Evolutionary conservation across 805 yeast species (phyloP), one percentile per base, ranked within the genome.

Genomic region (Dipodascus geniculatus): DNA sequence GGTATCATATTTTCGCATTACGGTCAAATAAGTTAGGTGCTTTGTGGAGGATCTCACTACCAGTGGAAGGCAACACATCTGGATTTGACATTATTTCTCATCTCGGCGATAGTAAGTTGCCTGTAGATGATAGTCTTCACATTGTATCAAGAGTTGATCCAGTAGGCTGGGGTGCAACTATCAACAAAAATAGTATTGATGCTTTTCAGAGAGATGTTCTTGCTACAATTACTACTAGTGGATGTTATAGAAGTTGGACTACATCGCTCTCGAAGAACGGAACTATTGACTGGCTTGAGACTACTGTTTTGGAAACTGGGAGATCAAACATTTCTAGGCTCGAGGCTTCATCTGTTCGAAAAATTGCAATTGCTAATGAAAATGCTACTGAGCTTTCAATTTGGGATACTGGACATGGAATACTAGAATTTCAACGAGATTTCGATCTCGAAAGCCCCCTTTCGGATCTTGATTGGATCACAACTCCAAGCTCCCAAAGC

Each of bases 381-480:
- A 54, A 71, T 1, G 78, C 79, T 3, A 68, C 68, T 44, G 69
- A 70, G 42, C 66, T 91, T 47, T 71, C 83, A 0, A 79, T 90
- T n/a, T 91, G 96, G 95, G 95, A 89, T 65, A 71, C 83, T 38
- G 75, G 74, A 48, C 73, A 82, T 28, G 79, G 82, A 2, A 80
- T 85, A 1, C 67, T 87, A 52, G 96, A 86, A 63, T 85, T 78
- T 60, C 73, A 73, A 50, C 75, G 72, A 54, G 52, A 54, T 1
- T 75, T 73, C 57, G 53, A 57, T 16, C 58, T 56, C 4, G 56
- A 56, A 2, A 62, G 62, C 9, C 42, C 54, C 2, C 80, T 89
- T 4, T 67, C 74, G 22, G 96, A 89, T 65, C 71, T 90, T 23
- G 97, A 90, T 68, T 90, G 97, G 97, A 85, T 96, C 0, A 77